Evolutionary conservation across 202 grass and related monocot species (phyloP).

Genomic region (Panicum virgatum): DNA sequence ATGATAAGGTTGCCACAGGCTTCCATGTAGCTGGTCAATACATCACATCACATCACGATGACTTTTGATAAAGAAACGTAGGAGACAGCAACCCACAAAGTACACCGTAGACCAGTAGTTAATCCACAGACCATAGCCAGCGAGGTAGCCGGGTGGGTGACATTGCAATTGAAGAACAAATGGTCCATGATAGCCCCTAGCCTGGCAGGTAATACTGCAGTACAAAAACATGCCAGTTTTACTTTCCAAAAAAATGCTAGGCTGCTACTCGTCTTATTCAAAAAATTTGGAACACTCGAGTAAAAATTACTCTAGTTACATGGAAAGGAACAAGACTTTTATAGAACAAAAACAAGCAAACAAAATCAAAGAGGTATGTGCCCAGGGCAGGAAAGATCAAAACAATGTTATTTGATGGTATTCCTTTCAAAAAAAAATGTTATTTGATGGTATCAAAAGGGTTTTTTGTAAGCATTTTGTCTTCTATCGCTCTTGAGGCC

Average conservation of each 20-base stretch:
- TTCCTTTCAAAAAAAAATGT: too few species aligned
- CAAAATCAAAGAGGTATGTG: not conserved
- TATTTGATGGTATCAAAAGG: not conserved
- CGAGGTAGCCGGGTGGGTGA: not conserved
- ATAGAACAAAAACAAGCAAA: not conserved
- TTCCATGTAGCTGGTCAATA: conserved; percentile 26
- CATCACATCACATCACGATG: conserved; percentile 21
- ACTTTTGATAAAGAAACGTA: conserved; percentile 25
- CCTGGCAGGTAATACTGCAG: not conserved
- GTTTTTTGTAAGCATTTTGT: not conserved
- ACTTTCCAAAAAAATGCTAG: not conserved
- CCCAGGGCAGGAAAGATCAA: not conserved
- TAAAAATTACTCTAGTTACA: too few species aligned
- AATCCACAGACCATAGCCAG: not conserved
- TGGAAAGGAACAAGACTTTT: not conserved
- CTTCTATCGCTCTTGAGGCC: not conserved
- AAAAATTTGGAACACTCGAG: too few species aligned
- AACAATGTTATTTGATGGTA: not conserved
- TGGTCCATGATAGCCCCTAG: conserved; percentile 9
- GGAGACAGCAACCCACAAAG: not conserved
- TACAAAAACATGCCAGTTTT: too few species aligned
- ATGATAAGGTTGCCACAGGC: conserved; percentile 3
- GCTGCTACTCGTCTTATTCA: too few species aligned
- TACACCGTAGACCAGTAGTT: conserved; percentile 5
- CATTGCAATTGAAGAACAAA: not conserved